phyloP scores from a whole-genome alignment of 495 filamentous ascomycete genomes.

The Aspergillus conjunctus region DNA sequence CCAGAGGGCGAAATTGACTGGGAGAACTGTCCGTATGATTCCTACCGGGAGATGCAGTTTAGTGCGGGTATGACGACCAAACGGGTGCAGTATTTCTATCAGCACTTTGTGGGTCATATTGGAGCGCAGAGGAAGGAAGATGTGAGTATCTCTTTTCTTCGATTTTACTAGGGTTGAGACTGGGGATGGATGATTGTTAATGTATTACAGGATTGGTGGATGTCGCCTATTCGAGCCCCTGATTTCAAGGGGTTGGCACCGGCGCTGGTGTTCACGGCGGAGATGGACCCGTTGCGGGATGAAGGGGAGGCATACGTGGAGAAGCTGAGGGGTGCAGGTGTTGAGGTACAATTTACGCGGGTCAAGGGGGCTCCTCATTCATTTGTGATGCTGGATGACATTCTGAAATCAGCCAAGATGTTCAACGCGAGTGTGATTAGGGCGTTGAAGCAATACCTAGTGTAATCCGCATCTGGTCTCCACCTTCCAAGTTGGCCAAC shows the following conservation, averaged over 20 bases:
- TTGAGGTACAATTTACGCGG: constrained; percentile 32
- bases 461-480: neutral
- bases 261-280: constrained; percentile 45
- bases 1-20: constrained; percentile 36
- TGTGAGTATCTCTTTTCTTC: constrained; percentile 25
- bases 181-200: constrained; percentile 10
- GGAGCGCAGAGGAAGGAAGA: constrained; percentile 32
- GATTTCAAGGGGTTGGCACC: constrained; percentile 40
- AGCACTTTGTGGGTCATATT: constrained; percentile 36
- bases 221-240: constrained; percentile 37
- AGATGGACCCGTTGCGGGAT: constrained; percentile 47
- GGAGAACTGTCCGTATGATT: constrained; percentile 35
- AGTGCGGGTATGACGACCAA: constrained; percentile 32
- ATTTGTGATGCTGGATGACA: constrained; percentile 33
- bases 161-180: neutral
- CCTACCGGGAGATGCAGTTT: constrained; percentile 42
- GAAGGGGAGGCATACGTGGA: constrained; percentile 47
- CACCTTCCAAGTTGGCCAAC: too few species aligned
- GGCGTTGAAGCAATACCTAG: constrained; percentile 26
- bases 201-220: constrained; percentile 35
- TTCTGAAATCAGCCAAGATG: constrained; percentile 29
- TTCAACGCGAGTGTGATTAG: constrained; percentile 32
- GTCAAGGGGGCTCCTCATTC: constrained; percentile 38
- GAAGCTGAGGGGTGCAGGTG: constrained; percentile 40
- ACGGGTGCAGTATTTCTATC: constrained; percentile 41